Percentiles rank a stretch among this genome's conserved stretches.
phyloP scores from a whole-genome alignment of 805 yeast species.

The Suhomyces kilbournensis region DNA sequence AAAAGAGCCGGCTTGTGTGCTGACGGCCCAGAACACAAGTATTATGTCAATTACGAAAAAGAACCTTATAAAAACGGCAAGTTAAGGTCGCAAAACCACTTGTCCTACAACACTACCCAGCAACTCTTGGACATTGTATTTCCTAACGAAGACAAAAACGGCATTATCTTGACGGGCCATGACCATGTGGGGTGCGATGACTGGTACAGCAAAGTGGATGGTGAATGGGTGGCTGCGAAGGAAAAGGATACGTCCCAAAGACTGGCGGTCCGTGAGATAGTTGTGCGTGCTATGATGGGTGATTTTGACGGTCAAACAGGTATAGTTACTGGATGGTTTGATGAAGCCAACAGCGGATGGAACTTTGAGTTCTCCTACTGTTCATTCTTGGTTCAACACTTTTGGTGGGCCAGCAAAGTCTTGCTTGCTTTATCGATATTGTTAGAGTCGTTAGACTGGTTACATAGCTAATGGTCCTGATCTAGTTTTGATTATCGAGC shows the following conservation, averaged over 20 bases:
- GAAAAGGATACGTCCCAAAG: constrained; percentile 23
- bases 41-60: constrained; percentile 48
- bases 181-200: constrained; percentile 93
- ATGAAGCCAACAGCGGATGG: constrained; percentile 44
- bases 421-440: constrained; percentile 29
- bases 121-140: constrained; percentile 71
- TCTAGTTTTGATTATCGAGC: too few species aligned
- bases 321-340: constrained; percentile 69
- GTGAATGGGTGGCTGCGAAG: constrained; percentile 61
- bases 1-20: constrained; percentile 78
- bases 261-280: constrained; percentile 64
- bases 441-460: constrained; percentile 20
- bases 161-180: constrained; percentile 88
- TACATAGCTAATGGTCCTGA: background rate
- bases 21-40: constrained; percentile 70
- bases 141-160: constrained; percentile 57
- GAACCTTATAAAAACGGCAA: constrained; percentile 70
- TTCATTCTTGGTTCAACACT: constrained; percentile 81
- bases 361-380: constrained; percentile 70
- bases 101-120: constrained; percentile 64
- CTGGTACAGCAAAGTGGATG: constrained; percentile 48
- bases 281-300: constrained; percentile 95
- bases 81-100: constrained; percentile 82
- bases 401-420: constrained; percentile 91
- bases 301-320: constrained; percentile 91